Base-by-base conservation (phyloP, 306 rosid genomes). In the Castanea crenata region DNA sequence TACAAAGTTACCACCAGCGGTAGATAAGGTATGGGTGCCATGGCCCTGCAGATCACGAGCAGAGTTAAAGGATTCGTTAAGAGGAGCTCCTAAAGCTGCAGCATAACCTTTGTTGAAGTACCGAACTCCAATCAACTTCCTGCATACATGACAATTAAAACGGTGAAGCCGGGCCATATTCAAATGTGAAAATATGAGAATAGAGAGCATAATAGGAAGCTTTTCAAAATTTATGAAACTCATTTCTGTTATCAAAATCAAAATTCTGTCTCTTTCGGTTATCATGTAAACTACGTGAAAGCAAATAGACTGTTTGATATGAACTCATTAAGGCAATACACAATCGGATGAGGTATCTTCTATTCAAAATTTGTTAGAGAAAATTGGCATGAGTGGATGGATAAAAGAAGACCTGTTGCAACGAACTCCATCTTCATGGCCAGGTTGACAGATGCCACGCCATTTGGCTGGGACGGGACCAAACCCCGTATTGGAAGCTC, bases 11-110 rank as follows among this genome's bases (percentile, higher is more conserved):
- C 98, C 99, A 0, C 91, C 98, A 0, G 97, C 98, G 0, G 99
- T 95, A n/a, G 99, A 95, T 59, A 95, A 79, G 44, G 99, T 95
- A 44, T 95, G 99, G 14, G 97, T 25, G 5, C 99, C 99, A 68
- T 95, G 98, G 58, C 99, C 99, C 0, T 61, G 86, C 2, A 34
- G 1, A 86, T 95, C 99, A 2, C 97, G 87, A 0, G 89, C 75
- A 6, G 81, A 79, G 31, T 73, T 4, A 2, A 12, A n/a, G 5
- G 88, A 74, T 4, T 1, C 14, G n/a, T 69, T 65, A 1, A 78
- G 71, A 2, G 71, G 23, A 67, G n/a, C 11, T 6, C 69, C 5
- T 3, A 2, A 4, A 57, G 41, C 69, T 4, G 86, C 73, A 4
- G 19, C 41, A 23, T 59, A 85, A 0, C 94, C 99, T 81, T 86